A percentile compares a stretch with the other conserved stretches of the same genome.
Evolutionary conservation across 2,329 filamentous ascomycete genomes (phyloP).

Genomic region (Pseudocercospora vitis): DNA sequence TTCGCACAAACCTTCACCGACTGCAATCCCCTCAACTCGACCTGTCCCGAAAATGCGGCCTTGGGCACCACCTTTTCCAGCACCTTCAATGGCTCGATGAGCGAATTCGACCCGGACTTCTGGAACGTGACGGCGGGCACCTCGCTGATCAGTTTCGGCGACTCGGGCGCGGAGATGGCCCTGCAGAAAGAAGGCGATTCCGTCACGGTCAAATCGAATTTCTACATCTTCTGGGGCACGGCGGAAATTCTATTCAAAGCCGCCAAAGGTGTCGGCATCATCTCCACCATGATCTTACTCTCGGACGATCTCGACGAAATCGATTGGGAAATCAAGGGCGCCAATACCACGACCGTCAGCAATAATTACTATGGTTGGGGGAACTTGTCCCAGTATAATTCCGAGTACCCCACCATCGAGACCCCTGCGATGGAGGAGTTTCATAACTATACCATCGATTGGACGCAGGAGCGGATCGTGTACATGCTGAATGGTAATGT

Average conservation of each 20-base stretch:
- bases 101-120: conserved; percentile 43
- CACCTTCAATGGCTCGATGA: conserved; percentile 62
- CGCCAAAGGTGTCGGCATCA: conserved; percentile 70
- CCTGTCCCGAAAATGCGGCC: conserved; percentile 69
- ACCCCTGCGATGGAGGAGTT: conserved; percentile 56
- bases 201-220: conserved; percentile 74
- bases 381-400: conserved; percentile 62
- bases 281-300: conserved; percentile 79
- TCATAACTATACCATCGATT: conserved; percentile 71
- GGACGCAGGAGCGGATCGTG: conserved; percentile 65
- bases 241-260: conserved; percentile 78
- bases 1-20: conserved; percentile 72
- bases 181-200: conserved; percentile 70
- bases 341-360: conserved; percentile 61
- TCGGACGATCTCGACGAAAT: conserved; percentile 85
- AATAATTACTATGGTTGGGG: conserved; percentile 80
- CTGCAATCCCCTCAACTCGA: conserved; percentile 74
- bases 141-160: conserved; percentile 59
- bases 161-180: conserved; percentile 65
- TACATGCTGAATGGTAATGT: conserved; percentile 69
- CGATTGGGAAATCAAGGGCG: conserved; percentile 80
- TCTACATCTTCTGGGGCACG: conserved; percentile 83
- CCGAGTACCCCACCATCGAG: conserved; percentile 59
- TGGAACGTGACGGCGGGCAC: conserved; percentile 61
- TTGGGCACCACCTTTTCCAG: conserved; percentile 64